Base-by-base conservation (phyloP, 768 basidiomycete genomes). In the Xerocomellus dryophilus region DNA sequence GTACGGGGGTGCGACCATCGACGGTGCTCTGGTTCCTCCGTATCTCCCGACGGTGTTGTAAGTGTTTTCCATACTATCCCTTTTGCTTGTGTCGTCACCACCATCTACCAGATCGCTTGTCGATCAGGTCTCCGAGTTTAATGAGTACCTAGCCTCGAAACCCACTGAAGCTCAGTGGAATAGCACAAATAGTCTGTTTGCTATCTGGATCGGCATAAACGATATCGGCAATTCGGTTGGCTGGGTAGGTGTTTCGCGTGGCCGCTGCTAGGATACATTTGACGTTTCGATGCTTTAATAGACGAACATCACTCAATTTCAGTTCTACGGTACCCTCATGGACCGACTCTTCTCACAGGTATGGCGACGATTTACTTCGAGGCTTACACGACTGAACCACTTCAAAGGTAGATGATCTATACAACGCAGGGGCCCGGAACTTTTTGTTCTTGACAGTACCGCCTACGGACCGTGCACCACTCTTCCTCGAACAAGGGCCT, bases 151-250 rank as follows among this genome's bases (percentile, higher is more conserved):
- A 1, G 80, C 74, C 2, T 70, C 60, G 34, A 81, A 80, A 63
- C 83, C 84, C 1, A 65, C 73, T 8, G 70, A 67, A 2, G 77
- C 80, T 2, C 76, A 79, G 0, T 88, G 86, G 86, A 76, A 76
- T 21, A 77, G 78, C 51, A 58, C 63, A 4, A 81, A 86, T 61
- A 63, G 83, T 48, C 60, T 88, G 43, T 87, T 88, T 67, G 80
- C 80, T 0, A 67, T 86, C n/a, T 88, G 78, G 77, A 85, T 88
- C 52, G 86, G 86, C 1, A 82, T 88, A 58, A 88, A 88, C 60
- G 86, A 87, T 60, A 77, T 87, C 31, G 53, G 60, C 27, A 54
- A 25, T 36, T 62, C 52, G 8, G 29, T 7, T 10, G 25, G 47
- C 43, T 64, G 56, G 68, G 68, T 66, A 29, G 10, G 54, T 45